Evolutionary conservation across 768 basidiomycete genomes (phyloP).

Genomic region (Tubosaeta brunneosetosa): DNA sequence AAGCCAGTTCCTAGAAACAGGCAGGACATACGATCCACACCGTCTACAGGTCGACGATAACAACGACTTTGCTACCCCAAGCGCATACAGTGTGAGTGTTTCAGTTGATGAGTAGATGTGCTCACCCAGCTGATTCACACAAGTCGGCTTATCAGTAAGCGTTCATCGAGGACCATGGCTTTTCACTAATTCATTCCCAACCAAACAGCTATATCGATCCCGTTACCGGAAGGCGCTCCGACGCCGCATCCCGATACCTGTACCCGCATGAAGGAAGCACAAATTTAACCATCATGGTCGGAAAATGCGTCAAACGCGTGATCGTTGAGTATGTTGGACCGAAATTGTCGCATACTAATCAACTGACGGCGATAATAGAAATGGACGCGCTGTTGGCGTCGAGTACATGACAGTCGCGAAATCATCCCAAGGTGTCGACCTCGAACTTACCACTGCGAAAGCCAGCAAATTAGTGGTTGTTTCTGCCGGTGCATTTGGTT

Average conservation of each 20-base stretch:
- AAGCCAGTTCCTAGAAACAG: constrained; percentile 46
- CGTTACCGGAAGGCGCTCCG: constrained; percentile 32
- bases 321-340: constrained; percentile 30
- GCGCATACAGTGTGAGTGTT: constrained; percentile 25
- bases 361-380: constrained; percentile 16
- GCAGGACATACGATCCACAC: constrained; percentile 42
- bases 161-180: not conserved
- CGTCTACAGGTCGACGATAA: constrained; percentile 42
- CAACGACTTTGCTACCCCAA: constrained; percentile 38
- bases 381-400: constrained; percentile 35
- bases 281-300: constrained; percentile 32
- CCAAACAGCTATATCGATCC: constrained; percentile 49
- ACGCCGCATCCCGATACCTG: constrained; percentile 34
- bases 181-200: not conserved
- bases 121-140: not conserved
- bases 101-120: not conserved
- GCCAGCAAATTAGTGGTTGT: constrained; percentile 45
- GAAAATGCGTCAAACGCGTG: constrained; percentile 33
- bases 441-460: constrained; percentile 13
- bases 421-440: no score
- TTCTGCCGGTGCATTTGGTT: constrained; percentile 52
- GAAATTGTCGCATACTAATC: not conserved
- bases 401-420: constrained; percentile 22
- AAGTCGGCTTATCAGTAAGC: constrained; percentile 20
- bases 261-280: constrained; percentile 29